Evolutionary conservation across 2,329 filamentous ascomycete genomes (phyloP).

Genomic region (Penicillium sp.): DNA sequence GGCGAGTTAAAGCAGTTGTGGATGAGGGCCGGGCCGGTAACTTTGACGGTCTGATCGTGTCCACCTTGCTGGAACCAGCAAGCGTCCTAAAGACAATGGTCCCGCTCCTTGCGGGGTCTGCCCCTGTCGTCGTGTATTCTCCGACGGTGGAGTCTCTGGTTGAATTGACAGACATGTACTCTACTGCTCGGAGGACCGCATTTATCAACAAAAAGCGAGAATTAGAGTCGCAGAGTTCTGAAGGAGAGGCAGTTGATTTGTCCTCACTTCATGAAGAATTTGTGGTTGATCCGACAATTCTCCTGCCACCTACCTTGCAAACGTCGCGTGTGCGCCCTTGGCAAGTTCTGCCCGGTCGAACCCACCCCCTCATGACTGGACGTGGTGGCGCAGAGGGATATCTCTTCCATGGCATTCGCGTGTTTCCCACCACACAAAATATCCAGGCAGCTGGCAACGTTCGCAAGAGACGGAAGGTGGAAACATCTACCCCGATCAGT

Average conservation of each 20-base stretch:
- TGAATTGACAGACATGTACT: conserved; percentile 78
- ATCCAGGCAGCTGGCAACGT: conserved; percentile 76
- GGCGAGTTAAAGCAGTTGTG: conserved; percentile 67
- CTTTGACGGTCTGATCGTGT: conserved; percentile 80
- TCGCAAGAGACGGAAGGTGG: conserved; percentile 64
- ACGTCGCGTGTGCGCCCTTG: conserved; percentile 74
- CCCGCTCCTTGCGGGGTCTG: conserved; percentile 78
- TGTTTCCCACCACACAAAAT: conserved; percentile 73
- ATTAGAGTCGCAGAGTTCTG: conserved; percentile 18
- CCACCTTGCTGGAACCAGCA: conserved; percentile 75
- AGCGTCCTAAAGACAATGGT: conserved; percentile 72
- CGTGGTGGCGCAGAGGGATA: conserved; percentile 87
- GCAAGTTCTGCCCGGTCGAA: conserved; percentile 89
- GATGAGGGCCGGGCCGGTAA: conserved; percentile 70
- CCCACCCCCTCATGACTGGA: conserved; percentile 91
- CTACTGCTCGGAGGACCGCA: conserved; percentile 71
- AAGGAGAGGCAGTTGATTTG: conserved; percentile 18
- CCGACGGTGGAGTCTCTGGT: conserved; percentile 76
- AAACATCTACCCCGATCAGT: conserved; percentile 28
- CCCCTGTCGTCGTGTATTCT: conserved; percentile 81
- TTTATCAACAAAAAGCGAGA: conserved; percentile 52
- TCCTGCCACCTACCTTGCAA: conserved; percentile 78
- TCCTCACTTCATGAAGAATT: conserved; percentile 61
- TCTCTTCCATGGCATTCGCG: conserved; percentile 78
- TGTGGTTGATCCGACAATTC: conserved; percentile 78